Evolutionary conservation across 2,329 filamentous ascomycete genomes (phyloP).

Genomic region (Aaosphaeria pasadenensis): DNA sequence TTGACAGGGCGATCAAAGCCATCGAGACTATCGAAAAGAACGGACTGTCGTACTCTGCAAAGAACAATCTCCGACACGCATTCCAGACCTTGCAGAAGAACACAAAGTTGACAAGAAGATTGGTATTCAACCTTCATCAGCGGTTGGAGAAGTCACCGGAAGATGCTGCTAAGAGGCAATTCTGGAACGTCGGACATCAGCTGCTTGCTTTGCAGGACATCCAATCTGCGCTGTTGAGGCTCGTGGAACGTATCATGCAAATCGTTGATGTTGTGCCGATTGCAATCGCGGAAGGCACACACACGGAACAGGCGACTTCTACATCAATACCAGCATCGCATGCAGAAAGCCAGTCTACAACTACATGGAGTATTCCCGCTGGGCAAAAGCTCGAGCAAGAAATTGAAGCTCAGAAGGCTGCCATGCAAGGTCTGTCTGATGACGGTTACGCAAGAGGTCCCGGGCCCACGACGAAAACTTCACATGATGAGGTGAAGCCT

Average conservation of each 20-base stretch:
- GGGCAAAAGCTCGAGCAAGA: slow-evolving; percentile 23
- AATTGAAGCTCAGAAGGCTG: slow-evolving; percentile 22
- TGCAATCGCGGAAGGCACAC: too few relatives aligned
- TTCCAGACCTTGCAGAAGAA: background rate
- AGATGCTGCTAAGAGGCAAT: background rate
- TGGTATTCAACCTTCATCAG: background rate
- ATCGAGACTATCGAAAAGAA: background rate
- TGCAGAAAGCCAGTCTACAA: background rate
- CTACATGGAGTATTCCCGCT: slow-evolving; percentile 8
- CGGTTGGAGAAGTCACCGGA: background rate
- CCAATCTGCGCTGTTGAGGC: slow-evolving; percentile 13
- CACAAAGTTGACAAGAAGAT: background rate
- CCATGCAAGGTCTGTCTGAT: slow-evolving; percentile 27
- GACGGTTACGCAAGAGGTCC: slow-evolving; percentile 19
- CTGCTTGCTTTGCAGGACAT: slow-evolving; percentile 23
- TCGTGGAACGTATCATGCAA: slow-evolving; percentile 1
- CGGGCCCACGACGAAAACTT: slow-evolving; percentile 8
- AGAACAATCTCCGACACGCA: background rate
- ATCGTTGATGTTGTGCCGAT: too few relatives aligned
- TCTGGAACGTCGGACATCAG: slow-evolving; percentile 18
- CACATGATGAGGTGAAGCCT: slow-evolving; percentile 18
- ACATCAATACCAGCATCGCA: slow-evolving; percentile 8
- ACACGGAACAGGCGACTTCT: too few relatives aligned
- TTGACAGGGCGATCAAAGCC: background rate
- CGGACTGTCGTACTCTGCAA: background rate